Evolutionary conservation across 805 yeast species (phyloP).

Genomic region (Priceomyces melissophilus): DNA sequence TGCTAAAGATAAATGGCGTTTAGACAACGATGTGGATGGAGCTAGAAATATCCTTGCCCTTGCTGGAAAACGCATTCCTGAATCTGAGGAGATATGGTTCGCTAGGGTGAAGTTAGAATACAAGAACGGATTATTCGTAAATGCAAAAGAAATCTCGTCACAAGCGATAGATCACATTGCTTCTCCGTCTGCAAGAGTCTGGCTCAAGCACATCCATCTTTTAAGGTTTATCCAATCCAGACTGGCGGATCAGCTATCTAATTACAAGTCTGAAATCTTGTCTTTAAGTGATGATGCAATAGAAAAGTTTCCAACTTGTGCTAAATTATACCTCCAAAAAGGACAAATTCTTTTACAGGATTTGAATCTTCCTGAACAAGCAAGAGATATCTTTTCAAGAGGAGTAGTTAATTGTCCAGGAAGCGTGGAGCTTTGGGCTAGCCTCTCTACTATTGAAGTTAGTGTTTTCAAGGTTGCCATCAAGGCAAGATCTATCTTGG

Average conservation of each 20-base stretch:
- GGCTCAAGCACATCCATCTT: slow-evolving; percentile 51
- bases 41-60: slow-evolving; percentile 53
- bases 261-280: slow-evolving; percentile 5
- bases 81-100: slow-evolving; percentile 58
- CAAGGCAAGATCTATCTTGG: slow-evolving; percentile 70
- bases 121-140: slow-evolving; percentile 35
- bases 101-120: slow-evolving; percentile 68
- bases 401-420: slow-evolving; percentile 51
- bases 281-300: slow-evolving; percentile 46
- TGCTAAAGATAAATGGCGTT: slow-evolving; percentile 65
- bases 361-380: slow-evolving; percentile 27
- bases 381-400: slow-evolving; percentile 44
- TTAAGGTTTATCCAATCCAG: slow-evolving; percentile 12
- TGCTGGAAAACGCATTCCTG: slow-evolving; percentile 44
- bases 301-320: slow-evolving; percentile 42
- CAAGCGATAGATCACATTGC: slow-evolving; percentile 14
- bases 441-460: slow-evolving; percentile 48
- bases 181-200: slow-evolving; percentile 43
- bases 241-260: background rate
- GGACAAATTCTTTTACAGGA: slow-evolving; percentile 49
- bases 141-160: slow-evolving; percentile 34
- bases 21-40: slow-evolving; percentile 41
- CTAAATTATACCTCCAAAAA: slow-evolving; percentile 58
- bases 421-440: slow-evolving; percentile 51
- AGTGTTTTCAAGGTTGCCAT: slow-evolving; percentile 36